Percentiles rank a stretch among this genome's conserved stretches.
phyloP scores from a whole-genome alignment of 1,139 yeast species.

The Scheffersomyces titani region DNA sequence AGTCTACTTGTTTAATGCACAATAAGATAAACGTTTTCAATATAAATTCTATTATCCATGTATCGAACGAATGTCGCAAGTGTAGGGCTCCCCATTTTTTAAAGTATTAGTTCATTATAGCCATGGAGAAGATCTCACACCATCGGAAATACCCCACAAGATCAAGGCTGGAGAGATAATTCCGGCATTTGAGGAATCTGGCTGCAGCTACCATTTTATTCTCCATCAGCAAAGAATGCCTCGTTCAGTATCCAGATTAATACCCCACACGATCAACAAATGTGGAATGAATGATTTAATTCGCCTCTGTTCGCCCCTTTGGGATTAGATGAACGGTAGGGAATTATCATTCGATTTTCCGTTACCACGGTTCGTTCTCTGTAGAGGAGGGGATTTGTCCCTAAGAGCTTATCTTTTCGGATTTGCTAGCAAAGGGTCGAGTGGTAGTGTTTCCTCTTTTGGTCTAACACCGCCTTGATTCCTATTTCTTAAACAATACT shows the following conservation, averaged over 20 bases:
- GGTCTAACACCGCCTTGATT: neutral
- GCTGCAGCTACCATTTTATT: neutral
- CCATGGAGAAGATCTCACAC: neutral
- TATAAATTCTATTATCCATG: neutral
- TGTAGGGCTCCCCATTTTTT: neutral
- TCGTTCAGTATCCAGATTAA: neutral
- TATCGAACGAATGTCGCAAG: neutral
- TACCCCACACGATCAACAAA: neutral
- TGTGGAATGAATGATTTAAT: neutral
- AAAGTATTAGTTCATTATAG: neutral
- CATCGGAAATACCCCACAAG: neutral
- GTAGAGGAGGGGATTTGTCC: neutral
- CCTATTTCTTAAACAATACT: neutral
- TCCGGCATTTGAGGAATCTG: neutral
- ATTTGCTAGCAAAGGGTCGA: neutral
- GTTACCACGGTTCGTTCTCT: neutral
- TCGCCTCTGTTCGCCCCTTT: neutral
- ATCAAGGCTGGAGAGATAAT: neutral
- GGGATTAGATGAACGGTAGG: neutral
- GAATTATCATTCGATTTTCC: neutral
- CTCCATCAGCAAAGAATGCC: neutral
- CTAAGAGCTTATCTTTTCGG: neutral
- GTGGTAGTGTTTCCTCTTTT: neutral
- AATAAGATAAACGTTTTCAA: neutral
- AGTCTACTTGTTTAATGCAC: neutral